Conservation (phyloP, 108 stramenopile species). For the Chaetoceros muelleri region DNA sequence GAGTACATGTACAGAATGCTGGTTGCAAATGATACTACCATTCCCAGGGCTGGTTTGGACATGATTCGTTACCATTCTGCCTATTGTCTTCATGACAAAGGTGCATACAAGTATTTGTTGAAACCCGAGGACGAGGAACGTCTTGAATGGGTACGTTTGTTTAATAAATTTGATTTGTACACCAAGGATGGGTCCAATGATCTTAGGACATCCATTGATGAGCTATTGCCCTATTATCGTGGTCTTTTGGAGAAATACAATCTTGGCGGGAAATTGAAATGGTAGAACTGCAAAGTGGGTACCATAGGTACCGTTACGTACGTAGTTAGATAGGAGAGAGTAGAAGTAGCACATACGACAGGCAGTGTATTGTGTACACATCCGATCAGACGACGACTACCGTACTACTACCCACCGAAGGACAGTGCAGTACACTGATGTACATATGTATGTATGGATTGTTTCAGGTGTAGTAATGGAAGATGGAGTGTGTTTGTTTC, state of each 20-base stretch:
- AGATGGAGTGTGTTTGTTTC: too few species aligned
- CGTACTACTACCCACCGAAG: too few species aligned
- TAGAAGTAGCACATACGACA: too few species aligned
- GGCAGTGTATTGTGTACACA: too few species aligned
- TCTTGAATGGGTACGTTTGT: conserved; percentile 54
- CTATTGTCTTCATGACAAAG: conserved; percentile 66
- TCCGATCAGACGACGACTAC: too few species aligned
- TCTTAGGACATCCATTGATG: conserved; percentile 31
- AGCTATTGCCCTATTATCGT: conserved; percentile 61
- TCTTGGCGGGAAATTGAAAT: conserved; percentile 52
- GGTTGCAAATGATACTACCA: conserved; percentile 40
- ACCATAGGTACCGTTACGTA: too few species aligned
- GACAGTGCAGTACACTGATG: too few species aligned
- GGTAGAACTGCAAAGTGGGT: conserved; percentile 24
- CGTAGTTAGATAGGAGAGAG: too few species aligned
- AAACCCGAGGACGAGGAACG: conserved; percentile 43
- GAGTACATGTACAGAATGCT: conserved; percentile 84
- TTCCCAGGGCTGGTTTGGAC: conserved; percentile 60
- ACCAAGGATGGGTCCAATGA: conserved; percentile 62
- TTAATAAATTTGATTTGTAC: conserved; percentile 71
- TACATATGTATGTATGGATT: too few species aligned
- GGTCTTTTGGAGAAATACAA: conserved; percentile 59
- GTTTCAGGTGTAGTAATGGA: too few species aligned
- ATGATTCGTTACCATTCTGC: conserved; percentile 74
- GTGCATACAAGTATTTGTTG: conserved; percentile 53